Conservation (phyloP, 441 rosid genomes). For the Syzygium malaccense region DNA sequence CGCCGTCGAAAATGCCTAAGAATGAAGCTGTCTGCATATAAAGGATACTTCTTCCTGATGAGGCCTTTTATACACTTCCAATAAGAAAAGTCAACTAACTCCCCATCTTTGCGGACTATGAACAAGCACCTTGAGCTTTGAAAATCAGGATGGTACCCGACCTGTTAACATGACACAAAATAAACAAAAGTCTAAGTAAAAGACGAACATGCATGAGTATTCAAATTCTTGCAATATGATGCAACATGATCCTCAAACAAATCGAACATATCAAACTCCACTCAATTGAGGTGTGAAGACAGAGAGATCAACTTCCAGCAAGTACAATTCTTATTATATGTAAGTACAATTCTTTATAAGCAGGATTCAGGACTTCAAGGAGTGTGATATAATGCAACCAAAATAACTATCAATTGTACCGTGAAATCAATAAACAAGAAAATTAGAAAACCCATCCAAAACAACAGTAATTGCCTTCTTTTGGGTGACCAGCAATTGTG, state of each 20-base stretch:
- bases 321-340: background rate
- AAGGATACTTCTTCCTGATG: slow-evolving; percentile 83
- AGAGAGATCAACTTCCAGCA: background rate
- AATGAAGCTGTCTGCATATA: slow-evolving; percentile 84
- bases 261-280: background rate
- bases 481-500: background rate
- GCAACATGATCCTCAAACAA: background rate
- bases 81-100: slow-evolving; percentile 74
- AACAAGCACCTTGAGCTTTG: slow-evolving; percentile 74
- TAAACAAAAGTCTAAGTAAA: background rate
- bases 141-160: slow-evolving; percentile 80
- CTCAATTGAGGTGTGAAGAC: background rate
- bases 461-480: background rate
- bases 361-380: background rate
- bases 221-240: background rate
- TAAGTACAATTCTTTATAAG: background rate
- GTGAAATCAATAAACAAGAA: background rate
- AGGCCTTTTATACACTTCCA: slow-evolving; percentile 98
- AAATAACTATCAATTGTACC: background rate
- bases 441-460: background rate
- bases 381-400: background rate
- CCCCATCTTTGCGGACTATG: slow-evolving; percentile 76
- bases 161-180: slow-evolving; percentile 30
- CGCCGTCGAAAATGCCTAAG: slow-evolving; percentile 65
- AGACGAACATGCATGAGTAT: background rate